Evolutionary conservation across 2,329 filamentous ascomycete species (phyloP).

Genomic region (Penicillium thymicola): DNA sequence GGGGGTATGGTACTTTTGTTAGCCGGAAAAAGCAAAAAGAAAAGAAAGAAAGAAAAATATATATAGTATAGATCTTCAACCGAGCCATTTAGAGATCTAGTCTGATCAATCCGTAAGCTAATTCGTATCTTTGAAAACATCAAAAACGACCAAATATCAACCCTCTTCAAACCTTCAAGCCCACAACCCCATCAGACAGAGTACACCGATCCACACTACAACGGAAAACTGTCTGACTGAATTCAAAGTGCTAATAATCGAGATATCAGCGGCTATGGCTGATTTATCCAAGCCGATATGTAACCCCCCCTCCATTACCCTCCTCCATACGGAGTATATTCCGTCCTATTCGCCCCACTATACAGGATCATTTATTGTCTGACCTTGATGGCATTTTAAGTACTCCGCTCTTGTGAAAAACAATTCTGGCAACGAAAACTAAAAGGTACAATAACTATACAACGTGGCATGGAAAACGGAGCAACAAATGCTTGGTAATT

Average conservation of each 20-base stretch:
- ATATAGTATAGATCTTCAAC: neutral
- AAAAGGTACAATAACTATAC: too few species aligned
- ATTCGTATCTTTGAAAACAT: neutral
- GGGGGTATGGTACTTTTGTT: neutral
- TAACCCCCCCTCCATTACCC: neutral
- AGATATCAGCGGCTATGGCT: neutral
- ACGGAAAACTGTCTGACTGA: neutral
- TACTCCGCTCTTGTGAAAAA: neutral
- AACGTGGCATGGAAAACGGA: neutral
- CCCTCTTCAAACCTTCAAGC: neutral
- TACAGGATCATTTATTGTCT: neutral
- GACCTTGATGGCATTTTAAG: neutral
- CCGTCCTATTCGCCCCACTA: neutral
- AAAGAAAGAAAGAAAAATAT: too few species aligned
- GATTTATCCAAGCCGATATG: neutral
- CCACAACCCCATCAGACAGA: neutral
- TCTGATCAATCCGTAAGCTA: neutral
- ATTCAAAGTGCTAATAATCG: neutral
- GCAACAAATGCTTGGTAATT: neutral
- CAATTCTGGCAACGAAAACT: neutral
- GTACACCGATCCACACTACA: neutral
- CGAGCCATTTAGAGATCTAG: neutral
- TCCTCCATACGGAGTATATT: neutral
- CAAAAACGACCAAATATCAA: neutral
- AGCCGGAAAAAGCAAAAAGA: neutral